These are phyloP conservation scores for Otatea glauca DNA, from an alignment of 176 grass and related monocot genomes.

Conservation along the genomic window DNA sequence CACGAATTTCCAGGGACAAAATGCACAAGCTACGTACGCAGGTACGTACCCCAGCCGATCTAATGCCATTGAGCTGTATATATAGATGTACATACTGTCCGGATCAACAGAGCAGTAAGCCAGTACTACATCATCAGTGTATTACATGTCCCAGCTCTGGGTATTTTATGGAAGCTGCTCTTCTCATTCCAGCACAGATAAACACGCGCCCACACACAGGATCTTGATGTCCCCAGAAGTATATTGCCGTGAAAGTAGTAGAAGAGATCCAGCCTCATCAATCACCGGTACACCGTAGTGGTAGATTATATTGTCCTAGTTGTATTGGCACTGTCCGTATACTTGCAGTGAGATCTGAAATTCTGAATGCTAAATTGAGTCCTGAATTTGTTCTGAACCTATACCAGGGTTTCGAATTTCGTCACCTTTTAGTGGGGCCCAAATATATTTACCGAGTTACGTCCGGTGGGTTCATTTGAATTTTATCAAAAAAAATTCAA, in stretches of 20 bases:
- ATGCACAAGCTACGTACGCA: background rate
- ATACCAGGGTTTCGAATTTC: too few species aligned
- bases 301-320: background rate
- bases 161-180: too few species aligned
- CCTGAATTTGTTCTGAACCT: too few species aligned
- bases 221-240: background rate
- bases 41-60: background rate
- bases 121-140: background rate
- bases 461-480: too few species aligned
- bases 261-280: background rate
- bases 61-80: background rate
- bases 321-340: background rate
- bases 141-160: background rate
- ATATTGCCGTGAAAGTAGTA: background rate
- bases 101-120: background rate
- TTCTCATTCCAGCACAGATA: too few species aligned
- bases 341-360: background rate
- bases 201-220: background rate
- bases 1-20: conserved; percentile 32
- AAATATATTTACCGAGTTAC: too few species aligned
- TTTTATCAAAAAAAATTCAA: too few species aligned
- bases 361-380: background rate
- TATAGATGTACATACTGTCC: background rate
- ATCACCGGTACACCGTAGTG: background rate
- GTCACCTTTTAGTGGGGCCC: too few species aligned